Evolutionary conservation across 305 asterid genomes (phyloP), one percentile per base, ranked within the genome.

Genomic region (Ilex paraguariensis): DNA sequence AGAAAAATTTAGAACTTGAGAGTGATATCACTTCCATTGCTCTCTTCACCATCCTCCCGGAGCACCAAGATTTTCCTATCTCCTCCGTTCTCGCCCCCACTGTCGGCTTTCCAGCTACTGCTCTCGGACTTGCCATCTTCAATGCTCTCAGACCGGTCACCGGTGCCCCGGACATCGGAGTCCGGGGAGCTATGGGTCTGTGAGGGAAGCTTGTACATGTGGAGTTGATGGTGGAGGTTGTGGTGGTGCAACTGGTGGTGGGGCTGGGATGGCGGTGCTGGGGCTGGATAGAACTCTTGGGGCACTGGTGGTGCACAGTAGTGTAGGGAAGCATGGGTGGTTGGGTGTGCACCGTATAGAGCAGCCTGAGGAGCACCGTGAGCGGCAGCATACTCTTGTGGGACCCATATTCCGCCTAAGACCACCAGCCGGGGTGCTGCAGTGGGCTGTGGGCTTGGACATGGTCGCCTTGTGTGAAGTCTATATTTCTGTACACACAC

Each of bases 121-220:
- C 96, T 87, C 77, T 92, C 97, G 13, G 98, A 92, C 69, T 92
- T 92, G 7, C 90, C 98, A 14, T 85, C 97, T 46, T 90, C 98
- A 16, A 90, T 90, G 55, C 97, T 87, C 76, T 87, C 97, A 21
- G 97, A 87, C 28, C 77, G 82, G 59, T 81, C 83, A 0, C 84
- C 88, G 0, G 70, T 75, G 32, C 85, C 90, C 0, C 70, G 84
- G 17, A 60, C 32, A 7, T 71, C 84, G 0, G 95, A 87, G 1
- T 79, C 95, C 1, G 85, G 89, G 0, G 87, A 82, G 74, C 72
- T 73, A 49, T 83, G 91, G 3, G 77, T 66, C 70, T 70, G 88
- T 6, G 82, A 66, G 5, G 56, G 70, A 1, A 87, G 75, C 66
- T 72, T 84, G 71, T 82, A 90, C 69, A 87, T 45, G 9, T 85